These are phyloP conservation scores for Amanita thiersii DNA, from an alignment of 768 basidiomycete genomes.

Conservation along the genomic window DNA sequence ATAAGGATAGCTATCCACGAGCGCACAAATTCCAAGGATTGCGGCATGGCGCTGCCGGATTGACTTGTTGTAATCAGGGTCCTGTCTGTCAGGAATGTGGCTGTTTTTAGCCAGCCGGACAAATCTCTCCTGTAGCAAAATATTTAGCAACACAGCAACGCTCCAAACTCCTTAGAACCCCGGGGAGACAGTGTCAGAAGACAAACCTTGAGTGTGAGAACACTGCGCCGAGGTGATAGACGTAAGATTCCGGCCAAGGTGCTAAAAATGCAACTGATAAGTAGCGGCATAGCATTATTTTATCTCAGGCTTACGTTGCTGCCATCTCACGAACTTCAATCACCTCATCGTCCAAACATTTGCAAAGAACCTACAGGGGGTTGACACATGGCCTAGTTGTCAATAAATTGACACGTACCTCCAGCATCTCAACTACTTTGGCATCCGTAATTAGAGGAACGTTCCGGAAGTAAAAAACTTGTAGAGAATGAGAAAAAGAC, in stretches of 20 bases:
- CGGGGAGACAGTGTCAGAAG: too few relatives aligned
- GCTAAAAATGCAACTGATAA: conserved; percentile 25
- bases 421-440: conserved; percentile 72
- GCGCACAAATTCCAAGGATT: conserved; percentile 87
- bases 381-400: not conserved
- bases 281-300: conserved; percentile 4
- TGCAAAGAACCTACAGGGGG: conserved; percentile 53
- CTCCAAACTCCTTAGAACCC: not conserved
- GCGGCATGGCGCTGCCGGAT: conserved; percentile 83
- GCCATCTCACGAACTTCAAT: conserved; percentile 90
- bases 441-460: conserved; percentile 71
- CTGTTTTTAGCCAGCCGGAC: conserved; percentile 63
- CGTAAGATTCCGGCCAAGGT: conserved; percentile 80
- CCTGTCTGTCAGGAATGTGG: conserved; percentile 54
- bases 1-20: conserved; percentile 93
- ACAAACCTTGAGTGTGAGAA: conserved; percentile 61
- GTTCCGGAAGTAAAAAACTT: conserved; percentile 86
- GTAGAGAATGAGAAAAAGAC: not conserved
- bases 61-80: conserved; percentile 58
- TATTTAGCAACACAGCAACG: conserved; percentile 4
- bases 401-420: conserved; percentile 35
- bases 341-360: conserved; percentile 79
- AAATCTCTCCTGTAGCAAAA: conserved; percentile 57
- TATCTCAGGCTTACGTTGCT: conserved; percentile 72
- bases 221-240: conserved; percentile 70